Evolutionary conservation across 2,329 filamentous ascomycete genomes (phyloP), one percentile per base, ranked within the genome.

Genomic region (Hypoxylon sp.): DNA sequence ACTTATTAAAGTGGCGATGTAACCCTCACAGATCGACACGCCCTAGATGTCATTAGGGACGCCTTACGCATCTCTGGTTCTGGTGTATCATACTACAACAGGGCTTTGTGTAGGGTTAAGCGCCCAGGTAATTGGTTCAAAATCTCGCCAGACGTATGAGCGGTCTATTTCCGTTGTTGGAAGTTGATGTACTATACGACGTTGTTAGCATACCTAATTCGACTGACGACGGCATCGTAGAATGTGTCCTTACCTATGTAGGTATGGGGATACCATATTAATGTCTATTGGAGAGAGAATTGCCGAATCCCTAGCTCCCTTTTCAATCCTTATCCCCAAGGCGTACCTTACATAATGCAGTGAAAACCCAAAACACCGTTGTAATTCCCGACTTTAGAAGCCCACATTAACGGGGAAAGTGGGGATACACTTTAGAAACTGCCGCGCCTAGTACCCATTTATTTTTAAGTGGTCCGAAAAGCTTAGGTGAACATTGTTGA

Each of bases 1-100:
- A 48, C 30, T 38, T 46, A 36, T 30, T 49, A 43, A 60, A 41
- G 38, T 46, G 46, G 58, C 58, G 53, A 53, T 64, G 48, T 23
- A 14, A 64, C 55, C 38, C 48, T 51, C 17, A 30, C 13, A 46
- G 13, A 49, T 52, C 32, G 19, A 45, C 45, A 14, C 11, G 32
- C 23, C 32, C 43, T 62, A 11, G 2, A 41, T 56, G 19, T 41
- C 45, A 41, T 34, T 51, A n/a, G 6, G n/a, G 11, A 36, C 49
- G 49, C 30, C 30, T 45, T 23, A 23, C 17, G 2, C 10, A 36
- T 13, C 41, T 23, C 17, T 56, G 23, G n/a, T 46, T 21, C 10
- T 52, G 21, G 21, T 38, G 10, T 53, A 53, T 41, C 34, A n/a
- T 53, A 11, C 34, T 41, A 17, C 30, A 14, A 10, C 43, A 17